phyloP scores from a whole-genome alignment of 768 basidiomycete genomes.

The Porphyrellus cyaneotinctus region DNA sequence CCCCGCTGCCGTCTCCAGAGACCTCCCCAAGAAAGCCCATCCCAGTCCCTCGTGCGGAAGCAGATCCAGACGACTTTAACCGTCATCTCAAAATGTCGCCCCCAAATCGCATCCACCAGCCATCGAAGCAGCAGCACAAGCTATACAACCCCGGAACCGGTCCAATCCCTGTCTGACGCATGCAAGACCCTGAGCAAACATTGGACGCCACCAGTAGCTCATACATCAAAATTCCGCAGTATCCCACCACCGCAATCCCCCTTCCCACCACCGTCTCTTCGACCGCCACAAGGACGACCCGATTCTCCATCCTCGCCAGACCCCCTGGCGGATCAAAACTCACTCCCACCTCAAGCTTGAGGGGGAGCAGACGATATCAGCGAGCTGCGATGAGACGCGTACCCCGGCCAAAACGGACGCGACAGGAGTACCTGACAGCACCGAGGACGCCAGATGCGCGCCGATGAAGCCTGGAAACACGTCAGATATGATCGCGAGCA shows the following conservation, averaged over 20 bases:
- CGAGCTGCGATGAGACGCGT: too few relatives aligned
- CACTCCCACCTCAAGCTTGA: too few relatives aligned
- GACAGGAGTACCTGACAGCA: too few relatives aligned
- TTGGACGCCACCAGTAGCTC: conserved; percentile 57
- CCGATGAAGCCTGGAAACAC: too few relatives aligned
- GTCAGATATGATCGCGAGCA: too few relatives aligned
- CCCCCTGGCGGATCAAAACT: conserved; percentile 40
- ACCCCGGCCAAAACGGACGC: too few relatives aligned
- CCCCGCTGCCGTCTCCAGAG: conserved; percentile 27
- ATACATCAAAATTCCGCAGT: conserved; percentile 32
- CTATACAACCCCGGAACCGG: conserved; percentile 74
- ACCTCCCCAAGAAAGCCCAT: conserved; percentile 29
- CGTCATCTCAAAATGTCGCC: too few relatives aligned
- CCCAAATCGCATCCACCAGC: too few relatives aligned
- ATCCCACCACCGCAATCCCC: conserved; percentile 31
- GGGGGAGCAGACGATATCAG: too few relatives aligned
- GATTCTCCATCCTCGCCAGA: conserved; percentile 66
- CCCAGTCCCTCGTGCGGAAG: conserved; percentile 23
- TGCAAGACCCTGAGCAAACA: conserved; percentile 60
- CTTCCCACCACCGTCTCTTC: too few relatives aligned
- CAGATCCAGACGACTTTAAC: conserved; percentile 71
- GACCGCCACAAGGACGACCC: conserved; percentile 86
- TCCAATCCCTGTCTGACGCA: conserved; percentile 55
- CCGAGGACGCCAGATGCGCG: too few relatives aligned
- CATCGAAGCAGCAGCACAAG: too few relatives aligned